These are phyloP conservation scores for Boletellus ananiceps DNA, from an alignment of 768 basidiomycete genomes.

Conservation along the genomic window DNA sequence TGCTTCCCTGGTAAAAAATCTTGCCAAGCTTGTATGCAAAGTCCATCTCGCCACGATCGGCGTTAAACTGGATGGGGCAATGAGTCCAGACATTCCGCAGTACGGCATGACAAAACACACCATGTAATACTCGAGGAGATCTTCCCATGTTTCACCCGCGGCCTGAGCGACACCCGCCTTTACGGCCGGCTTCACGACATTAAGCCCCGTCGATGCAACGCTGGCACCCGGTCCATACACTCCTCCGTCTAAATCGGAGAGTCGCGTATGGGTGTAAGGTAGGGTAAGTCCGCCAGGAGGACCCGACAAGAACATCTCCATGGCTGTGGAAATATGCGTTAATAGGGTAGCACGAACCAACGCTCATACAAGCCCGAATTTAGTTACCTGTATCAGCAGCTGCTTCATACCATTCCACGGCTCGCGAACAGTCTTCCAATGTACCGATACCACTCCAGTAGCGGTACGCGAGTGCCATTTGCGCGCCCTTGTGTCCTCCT, in stretches of 20 bases:
- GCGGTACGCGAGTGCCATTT: conserved; percentile 91
- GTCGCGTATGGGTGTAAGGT: conserved; percentile 70
- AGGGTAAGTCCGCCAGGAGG: conserved; percentile 89
- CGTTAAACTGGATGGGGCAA: conserved; percentile 67
- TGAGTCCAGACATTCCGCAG: neutral
- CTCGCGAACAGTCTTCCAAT: conserved; percentile 76
- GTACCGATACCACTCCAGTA: conserved; percentile 96
- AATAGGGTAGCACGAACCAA: neutral
- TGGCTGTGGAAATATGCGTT: conserved; percentile 45
- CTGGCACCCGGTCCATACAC: conserved; percentile 95
- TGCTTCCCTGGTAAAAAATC: conserved; percentile 93
- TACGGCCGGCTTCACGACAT: conserved; percentile 67
- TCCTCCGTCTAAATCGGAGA: conserved; percentile 90
- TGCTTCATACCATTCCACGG: conserved; percentile 84
- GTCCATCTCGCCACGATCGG: conserved; percentile 84
- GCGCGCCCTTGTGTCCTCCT: conserved; percentile 78
- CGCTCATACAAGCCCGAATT: conserved; percentile 20
- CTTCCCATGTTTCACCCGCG: conserved; percentile 92
- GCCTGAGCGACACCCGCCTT: conserved; percentile 78
- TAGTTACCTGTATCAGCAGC: conserved; percentile 78
- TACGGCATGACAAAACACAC: conserved; percentile 36
- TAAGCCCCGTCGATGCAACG: conserved; percentile 82
- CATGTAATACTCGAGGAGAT: conserved; percentile 87
- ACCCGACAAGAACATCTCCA: conserved; percentile 74
- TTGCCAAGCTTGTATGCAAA: conserved; percentile 93